These are phyloP conservation scores for Peribolospora kevripleyi DNA, from an alignment of 768 basidiomycete species.

Conservation along the genomic window DNA sequence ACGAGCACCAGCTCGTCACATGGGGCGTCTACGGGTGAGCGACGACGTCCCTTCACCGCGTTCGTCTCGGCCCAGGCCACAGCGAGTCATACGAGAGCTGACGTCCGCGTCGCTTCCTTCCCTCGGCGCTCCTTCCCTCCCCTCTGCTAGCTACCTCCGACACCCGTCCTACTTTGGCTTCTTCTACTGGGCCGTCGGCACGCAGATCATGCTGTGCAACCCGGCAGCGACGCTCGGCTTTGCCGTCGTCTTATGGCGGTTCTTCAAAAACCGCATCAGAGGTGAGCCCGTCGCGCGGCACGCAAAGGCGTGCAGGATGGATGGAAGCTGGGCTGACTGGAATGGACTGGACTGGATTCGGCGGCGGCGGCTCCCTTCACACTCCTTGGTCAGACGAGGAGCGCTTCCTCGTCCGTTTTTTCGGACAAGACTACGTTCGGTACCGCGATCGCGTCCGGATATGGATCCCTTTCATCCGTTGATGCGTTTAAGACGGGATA, in stretches of 20 bases:
- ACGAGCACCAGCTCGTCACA: slow-evolving; percentile 56
- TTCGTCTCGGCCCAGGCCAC: not conserved
- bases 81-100: not conserved
- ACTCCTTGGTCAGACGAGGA: slow-evolving; percentile 45
- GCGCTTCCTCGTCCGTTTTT: slow-evolving; percentile 50
- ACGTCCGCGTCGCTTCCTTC: not conserved
- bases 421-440: slow-evolving; percentile 58
- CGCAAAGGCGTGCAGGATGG: too few species aligned
- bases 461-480: slow-evolving; percentile 64
- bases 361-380: not conserved
- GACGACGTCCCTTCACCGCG: not conserved
- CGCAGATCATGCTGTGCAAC: slow-evolving; percentile 77
- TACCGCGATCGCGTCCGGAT: slow-evolving; percentile 63
- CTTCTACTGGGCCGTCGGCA: slow-evolving; percentile 92
- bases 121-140: slow-evolving; percentile 4
- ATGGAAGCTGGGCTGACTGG: too few species aligned
- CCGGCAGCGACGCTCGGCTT: slow-evolving; percentile 46
- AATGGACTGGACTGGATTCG: too few species aligned
- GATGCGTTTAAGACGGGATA: too few species aligned
- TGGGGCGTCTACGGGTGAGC: slow-evolving; percentile 68
- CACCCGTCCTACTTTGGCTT: slow-evolving; percentile 96
- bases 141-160: slow-evolving; percentile 41
- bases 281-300: slow-evolving; percentile 27
- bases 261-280: slow-evolving; percentile 58
- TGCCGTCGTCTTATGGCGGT: slow-evolving; percentile 45